These are phyloP conservation scores for Claviceps sp. DNA, from an alignment of 2,329 filamentous ascomycete species.

Conservation along the genomic window DNA sequence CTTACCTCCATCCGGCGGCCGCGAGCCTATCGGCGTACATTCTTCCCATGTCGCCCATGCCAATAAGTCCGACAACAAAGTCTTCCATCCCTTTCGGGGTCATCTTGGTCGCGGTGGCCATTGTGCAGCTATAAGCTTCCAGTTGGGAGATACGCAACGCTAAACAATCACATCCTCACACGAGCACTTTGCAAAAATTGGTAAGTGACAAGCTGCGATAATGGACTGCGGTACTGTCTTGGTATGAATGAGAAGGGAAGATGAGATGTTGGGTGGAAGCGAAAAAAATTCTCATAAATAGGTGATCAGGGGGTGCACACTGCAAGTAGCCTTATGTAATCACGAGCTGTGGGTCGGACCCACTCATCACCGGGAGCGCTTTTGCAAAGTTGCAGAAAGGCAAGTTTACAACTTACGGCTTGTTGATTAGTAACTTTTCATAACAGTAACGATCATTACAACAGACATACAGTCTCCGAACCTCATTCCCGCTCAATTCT, in stretches of 20 bases:
- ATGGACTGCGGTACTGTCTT: not conserved
- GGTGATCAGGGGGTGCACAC: not conserved
- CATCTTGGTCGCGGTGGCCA: constrained; percentile 14
- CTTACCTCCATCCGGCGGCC: constrained; percentile 87
- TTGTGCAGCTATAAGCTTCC: constrained; percentile 13
- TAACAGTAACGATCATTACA: no score
- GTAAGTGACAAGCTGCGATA: not conserved
- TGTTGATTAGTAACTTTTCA: no score
- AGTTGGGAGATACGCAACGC: constrained; percentile 7
- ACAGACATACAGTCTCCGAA: no score
- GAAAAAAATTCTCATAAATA: not conserved
- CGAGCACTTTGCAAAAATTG: not conserved
- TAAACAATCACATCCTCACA: constrained; percentile 15
- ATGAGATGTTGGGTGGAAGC: rapidly evolving
- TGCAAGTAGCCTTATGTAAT: constrained; percentile 2
- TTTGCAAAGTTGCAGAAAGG: not conserved
- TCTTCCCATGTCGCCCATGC: constrained; percentile 98
- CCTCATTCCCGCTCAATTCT: no score
- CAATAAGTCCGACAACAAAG: constrained; percentile 84
- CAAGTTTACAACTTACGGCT: no score
- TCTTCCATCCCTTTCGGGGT: constrained; percentile 42
- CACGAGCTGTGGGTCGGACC: not conserved
- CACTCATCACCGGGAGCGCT: not conserved
- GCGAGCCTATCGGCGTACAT: constrained; percentile 90
- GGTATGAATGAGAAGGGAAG: not conserved